phyloP scores from a whole-genome alignment of 257 asterid species.

The Solanum ossicruentum region DNA sequence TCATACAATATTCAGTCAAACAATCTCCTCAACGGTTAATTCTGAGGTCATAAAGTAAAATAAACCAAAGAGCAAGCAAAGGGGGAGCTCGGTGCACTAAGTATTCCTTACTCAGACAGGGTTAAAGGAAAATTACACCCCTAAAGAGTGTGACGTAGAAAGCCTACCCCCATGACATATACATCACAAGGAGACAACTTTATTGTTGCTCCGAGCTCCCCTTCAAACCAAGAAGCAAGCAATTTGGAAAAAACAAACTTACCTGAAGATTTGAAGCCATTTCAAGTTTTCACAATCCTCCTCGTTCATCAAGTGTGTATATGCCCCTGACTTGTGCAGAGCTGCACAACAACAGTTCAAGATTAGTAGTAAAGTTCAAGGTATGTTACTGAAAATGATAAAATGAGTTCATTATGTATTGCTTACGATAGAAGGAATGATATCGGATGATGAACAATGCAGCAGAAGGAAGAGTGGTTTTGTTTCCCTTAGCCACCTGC shows the following conservation, averaged over 20 bases:
- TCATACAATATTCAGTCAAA: neutral
- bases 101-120: neutral
- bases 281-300: slow-evolving; percentile 26
- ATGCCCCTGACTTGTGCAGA: slow-evolving; percentile 23
- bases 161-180: neutral
- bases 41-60: neutral
- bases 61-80: neutral
- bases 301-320: slow-evolving; percentile 25
- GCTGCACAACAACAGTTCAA: slow-evolving; percentile 9
- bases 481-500: slow-evolving; percentile 35
- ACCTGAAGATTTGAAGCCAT: slow-evolving; percentile 32
- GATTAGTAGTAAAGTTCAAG: neutral
- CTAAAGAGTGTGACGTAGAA: neutral
- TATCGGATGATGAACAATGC: slow-evolving; percentile 30
- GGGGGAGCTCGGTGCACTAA: neutral
- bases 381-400: neutral
- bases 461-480: slow-evolving; percentile 25
- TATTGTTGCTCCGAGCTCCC: neutral
- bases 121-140: neutral
- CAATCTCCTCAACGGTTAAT: neutral
- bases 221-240: neutral
- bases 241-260: neutral
- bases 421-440: slow-evolving; percentile 33
- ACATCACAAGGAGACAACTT: neutral
- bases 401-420: neutral